A percentile compares a stretch with the other conserved stretches of the same genome.
Conservation (phyloP, 352 stramenopile species). For the Aphanomyces euteiches region DNA sequence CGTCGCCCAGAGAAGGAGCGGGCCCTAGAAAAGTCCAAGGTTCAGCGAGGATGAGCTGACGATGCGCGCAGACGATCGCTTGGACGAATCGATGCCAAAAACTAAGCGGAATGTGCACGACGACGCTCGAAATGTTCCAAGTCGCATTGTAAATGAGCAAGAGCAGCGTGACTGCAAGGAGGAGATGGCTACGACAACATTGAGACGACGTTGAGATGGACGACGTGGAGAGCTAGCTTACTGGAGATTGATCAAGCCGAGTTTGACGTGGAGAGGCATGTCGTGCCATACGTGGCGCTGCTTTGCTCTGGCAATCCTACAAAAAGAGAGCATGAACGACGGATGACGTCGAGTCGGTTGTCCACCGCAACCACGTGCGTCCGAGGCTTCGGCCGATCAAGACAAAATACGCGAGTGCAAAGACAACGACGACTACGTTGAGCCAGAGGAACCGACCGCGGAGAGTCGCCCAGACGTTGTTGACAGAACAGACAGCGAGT, state of each 20-base stretch:
- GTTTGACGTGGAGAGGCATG: constrained; percentile 49
- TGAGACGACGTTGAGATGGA: not conserved
- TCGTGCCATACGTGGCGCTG: constrained; percentile 21
- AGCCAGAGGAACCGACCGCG: constrained; percentile 71
- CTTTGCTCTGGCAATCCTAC: too few relatives aligned
- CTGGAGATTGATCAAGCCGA: constrained; percentile 69
- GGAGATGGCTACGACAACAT: not conserved
- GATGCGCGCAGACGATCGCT: constrained; percentile 33
- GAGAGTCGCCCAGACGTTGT: constrained; percentile 53
- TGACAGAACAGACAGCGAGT: constrained; percentile 46
- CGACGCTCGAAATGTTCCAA: constrained; percentile 68
- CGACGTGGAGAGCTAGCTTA: constrained; percentile 38
- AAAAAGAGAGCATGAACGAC: too few relatives aligned
- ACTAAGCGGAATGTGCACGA: constrained; percentile 68
- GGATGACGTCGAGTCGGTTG: too few relatives aligned
- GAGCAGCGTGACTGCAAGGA: constrained; percentile 37
- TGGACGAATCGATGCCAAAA: constrained; percentile 74
- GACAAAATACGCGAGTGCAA: constrained; percentile 55
- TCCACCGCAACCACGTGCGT: constrained; percentile 35
- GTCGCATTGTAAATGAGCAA: constrained; percentile 57
- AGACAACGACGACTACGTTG: constrained; percentile 50
- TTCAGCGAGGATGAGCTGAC: not conserved
- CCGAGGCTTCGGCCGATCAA: constrained; percentile 55
- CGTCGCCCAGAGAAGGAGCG: constrained; percentile 77
- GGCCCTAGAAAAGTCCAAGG: constrained; percentile 35